Conservation (phyloP, 2,329 filamentous ascomycete genomes). For the Chaetomium strumarium region DNA sequence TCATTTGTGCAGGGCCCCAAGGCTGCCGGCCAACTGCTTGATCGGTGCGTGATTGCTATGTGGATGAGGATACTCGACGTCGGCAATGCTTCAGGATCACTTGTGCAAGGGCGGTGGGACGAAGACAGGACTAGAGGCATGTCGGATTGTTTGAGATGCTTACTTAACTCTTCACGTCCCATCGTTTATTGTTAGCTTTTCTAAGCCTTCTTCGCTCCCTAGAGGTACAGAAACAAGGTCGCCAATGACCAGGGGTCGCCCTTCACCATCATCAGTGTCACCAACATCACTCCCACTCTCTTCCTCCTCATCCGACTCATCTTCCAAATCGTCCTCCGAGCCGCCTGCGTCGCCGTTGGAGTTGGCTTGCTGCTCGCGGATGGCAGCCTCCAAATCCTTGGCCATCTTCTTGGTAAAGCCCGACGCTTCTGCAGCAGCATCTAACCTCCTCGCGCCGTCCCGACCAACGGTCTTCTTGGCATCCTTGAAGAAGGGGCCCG, state of each 20-base stretch:
- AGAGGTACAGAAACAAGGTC: not conserved
- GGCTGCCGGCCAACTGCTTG: not conserved
- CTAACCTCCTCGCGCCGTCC: slow-evolving; percentile 63
- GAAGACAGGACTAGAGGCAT: not conserved
- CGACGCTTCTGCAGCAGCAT: slow-evolving; percentile 84
- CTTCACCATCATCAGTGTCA: slow-evolving; percentile 3
- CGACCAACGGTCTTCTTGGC: slow-evolving; percentile 68
- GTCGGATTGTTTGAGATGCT: not conserved
- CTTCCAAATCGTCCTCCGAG: slow-evolving; percentile 30
- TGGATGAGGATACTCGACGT: too few relatives aligned
- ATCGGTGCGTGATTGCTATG: too few relatives aligned
- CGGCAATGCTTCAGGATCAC: too few relatives aligned
- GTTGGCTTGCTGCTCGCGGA: slow-evolving; percentile 64
- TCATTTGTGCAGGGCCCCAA: not conserved
- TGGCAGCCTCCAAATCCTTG: slow-evolving; percentile 86
- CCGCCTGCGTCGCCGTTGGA: slow-evolving; percentile 32
- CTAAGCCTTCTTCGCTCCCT: slow-evolving; percentile 13
- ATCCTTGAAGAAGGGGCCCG: slow-evolving; percentile 80
- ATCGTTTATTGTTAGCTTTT: slow-evolving; percentile 19
- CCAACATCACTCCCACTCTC: slow-evolving; percentile 10
- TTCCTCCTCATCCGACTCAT: slow-evolving; percentile 27
- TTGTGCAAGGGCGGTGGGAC: too few relatives aligned
- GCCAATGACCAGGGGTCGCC: slow-evolving; percentile 10
- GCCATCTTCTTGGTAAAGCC: slow-evolving; percentile 97
- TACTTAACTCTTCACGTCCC: slow-evolving; percentile 13